Conservation (phyloP, 371 early-diverging fungal species). For the Apophysomyces ossiformis region DNA sequence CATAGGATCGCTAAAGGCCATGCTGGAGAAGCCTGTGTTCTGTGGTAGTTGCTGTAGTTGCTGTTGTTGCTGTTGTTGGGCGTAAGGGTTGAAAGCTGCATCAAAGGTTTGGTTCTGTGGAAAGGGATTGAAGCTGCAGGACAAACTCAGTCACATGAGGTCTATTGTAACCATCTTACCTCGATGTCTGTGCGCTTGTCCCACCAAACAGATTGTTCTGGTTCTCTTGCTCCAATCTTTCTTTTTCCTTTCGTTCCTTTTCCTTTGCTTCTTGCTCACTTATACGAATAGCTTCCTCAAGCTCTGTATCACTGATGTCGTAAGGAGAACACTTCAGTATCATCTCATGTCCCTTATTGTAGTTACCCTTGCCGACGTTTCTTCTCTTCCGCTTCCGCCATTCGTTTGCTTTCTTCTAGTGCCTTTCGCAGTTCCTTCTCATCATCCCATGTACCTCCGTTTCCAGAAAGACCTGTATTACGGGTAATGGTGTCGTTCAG, state of each 20-base stretch:
- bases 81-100: conserved; percentile 18
- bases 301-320: conserved; percentile 39
- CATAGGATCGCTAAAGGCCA: conserved; percentile 20
- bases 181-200: conserved; percentile 6
- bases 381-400: conserved; percentile 5
- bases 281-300: conserved; percentile 45
- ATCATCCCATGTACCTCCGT: conserved; percentile 42
- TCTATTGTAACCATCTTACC: neutral
- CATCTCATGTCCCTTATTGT: neutral
- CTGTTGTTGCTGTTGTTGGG: conserved; percentile 16
- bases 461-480: conserved; percentile 47
- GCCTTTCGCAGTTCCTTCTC: conserved; percentile 36
- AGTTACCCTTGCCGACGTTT: conserved; percentile 2
- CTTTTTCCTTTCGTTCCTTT: conserved; percentile 38
- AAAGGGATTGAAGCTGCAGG: conserved; percentile 30
- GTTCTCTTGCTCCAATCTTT: conserved; percentile 42
- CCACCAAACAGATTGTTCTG: conserved; percentile 48
- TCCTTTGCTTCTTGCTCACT: conserved; percentile 51
- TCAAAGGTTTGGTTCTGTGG: conserved; percentile 24
- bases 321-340: neutral
- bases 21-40: conserved; percentile 25
- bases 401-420: conserved; percentile 20
- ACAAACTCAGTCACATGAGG: neutral
- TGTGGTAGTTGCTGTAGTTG: conserved; percentile 19
- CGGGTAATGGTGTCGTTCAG: conserved; percentile 73